Evolutionary conservation across 352 stramenopile species (phyloP), one percentile per base, ranked within the genome.

Genomic region (Phytopythium montanum): DNA sequence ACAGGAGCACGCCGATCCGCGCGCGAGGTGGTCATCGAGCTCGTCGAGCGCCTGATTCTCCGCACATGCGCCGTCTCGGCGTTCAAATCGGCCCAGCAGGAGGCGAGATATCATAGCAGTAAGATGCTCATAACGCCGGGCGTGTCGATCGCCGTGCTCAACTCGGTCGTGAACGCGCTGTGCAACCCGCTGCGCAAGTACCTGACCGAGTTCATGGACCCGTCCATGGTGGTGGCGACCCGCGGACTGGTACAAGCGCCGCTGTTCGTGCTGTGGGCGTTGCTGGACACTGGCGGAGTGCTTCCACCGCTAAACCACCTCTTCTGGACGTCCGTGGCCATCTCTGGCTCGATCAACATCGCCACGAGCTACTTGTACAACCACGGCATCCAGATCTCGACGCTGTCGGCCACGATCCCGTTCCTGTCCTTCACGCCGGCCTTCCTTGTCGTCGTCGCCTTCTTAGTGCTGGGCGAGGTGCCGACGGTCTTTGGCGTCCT

Each of bases 161-260:
- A 90, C 70, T 92, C 83, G 50, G 68, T 90, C 36, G 81, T 91
- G 26, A 91, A 87, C 49, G 83, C 83, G 54, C 73, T 92, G 16
- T 90, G 79, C 54, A 81, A 92, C 61, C 83, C 83, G 56, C 65
- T 92, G 75, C 83, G 83, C 75, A 92, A 92, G 76, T 90, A 92
- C 59, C 64, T 92, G 65, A 92, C 83, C 42, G 73, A 71, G 54
- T 92, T 88, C 68, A 89, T 92, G 81, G 80, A 92, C 59, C 83
- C 83, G 52, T 92, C 91, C 67, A 79, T 84, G 64, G 60, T 92
- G 23, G 83, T 92, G 31, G 83, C 83, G 1, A 61, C 75, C 54
- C 81, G 83, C 36, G 83, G 83, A 10, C 68, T 92, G 4, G 69
- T 92, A 34, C 83, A 92, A 55, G 83, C 75, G 55, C 83, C 83